Evolutionary conservation across 495 filamentous ascomycete genomes (phyloP).

Genomic region (Aspergillus bridgeri): DNA sequence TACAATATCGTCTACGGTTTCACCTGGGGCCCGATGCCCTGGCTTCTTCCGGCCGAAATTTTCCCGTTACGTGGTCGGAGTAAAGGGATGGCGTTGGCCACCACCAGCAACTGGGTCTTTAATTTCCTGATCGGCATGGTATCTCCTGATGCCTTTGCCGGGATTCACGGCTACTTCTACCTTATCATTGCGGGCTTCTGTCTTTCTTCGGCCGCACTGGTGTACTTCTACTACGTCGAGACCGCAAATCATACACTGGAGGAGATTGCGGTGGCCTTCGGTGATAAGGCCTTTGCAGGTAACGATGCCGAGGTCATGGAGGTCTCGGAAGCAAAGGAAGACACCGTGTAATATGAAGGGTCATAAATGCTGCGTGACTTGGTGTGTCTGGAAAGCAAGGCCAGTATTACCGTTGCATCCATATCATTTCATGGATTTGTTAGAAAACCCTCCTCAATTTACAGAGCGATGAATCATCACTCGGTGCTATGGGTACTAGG

Average conservation of each 20-base stretch:
- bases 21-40: conserved; percentile 69
- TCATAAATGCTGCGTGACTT: no score
- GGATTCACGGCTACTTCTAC: conserved; percentile 63
- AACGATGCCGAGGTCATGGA: conserved; percentile 19
- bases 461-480: no score
- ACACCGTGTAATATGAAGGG: no score
- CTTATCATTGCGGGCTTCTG: conserved; percentile 66
- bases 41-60: conserved; percentile 69
- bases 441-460: no score
- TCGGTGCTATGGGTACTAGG: no score
- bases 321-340: conserved; percentile 3
- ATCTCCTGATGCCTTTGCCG: conserved; percentile 60
- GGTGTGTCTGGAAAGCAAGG: no score
- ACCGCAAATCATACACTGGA: conserved; percentile 56
- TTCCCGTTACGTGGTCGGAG: conserved; percentile 67
- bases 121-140: conserved; percentile 75
- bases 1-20: conserved; percentile 31
- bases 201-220: conserved; percentile 50
- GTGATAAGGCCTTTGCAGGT: conserved; percentile 22
- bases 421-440: no score
- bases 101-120: conserved; percentile 73
- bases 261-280: conserved; percentile 51
- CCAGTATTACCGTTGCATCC: no score
- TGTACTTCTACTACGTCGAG: conserved; percentile 68
- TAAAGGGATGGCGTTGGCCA: conserved; percentile 64